A percentile compares a stretch with the other conserved stretches of the same genome.
Conservation (phyloP, 108 stramenopile species). For the Discostella pseudostelligera region DNA sequence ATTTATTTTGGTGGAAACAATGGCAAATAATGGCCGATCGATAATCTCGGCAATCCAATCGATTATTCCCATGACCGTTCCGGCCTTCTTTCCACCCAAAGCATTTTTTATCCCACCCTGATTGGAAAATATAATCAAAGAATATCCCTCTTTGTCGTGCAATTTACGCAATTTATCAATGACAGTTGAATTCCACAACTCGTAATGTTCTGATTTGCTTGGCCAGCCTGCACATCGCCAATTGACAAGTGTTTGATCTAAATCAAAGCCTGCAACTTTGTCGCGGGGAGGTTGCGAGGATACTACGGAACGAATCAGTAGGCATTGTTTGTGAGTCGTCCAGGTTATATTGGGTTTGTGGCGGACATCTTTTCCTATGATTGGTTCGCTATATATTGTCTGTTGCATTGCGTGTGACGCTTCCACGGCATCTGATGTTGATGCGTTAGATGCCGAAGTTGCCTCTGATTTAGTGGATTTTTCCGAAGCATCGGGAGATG, state of each 20-base stretch:
- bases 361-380: conserved; percentile 22
- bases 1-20: conserved; percentile 56
- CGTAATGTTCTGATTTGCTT: conserved; percentile 56
- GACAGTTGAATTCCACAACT: conserved; percentile 63
- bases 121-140: conserved; percentile 71
- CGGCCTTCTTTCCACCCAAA: conserved; percentile 70
- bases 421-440: no score
- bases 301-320: conserved; percentile 24
- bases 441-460: no score
- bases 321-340: conserved; percentile 41
- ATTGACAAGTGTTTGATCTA: conserved; percentile 72
- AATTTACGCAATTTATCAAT: conserved; percentile 50
- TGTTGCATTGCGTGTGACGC: background rate
- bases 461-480: no score
- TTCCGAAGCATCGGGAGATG: no score
- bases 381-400: conserved; percentile 25
- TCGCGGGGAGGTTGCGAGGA: conserved; percentile 13
- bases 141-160: conserved; percentile 61
- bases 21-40: conserved; percentile 62
- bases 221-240: conserved; percentile 68
- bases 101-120: conserved; percentile 73
- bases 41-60: conserved; percentile 69
- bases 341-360: conserved; percentile 23
- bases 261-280: conserved; percentile 80
- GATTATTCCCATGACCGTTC: conserved; percentile 54